Evolutionary conservation across 2,329 filamentous ascomycete genomes (phyloP).

Genomic region (Diaporthe capsici): DNA sequence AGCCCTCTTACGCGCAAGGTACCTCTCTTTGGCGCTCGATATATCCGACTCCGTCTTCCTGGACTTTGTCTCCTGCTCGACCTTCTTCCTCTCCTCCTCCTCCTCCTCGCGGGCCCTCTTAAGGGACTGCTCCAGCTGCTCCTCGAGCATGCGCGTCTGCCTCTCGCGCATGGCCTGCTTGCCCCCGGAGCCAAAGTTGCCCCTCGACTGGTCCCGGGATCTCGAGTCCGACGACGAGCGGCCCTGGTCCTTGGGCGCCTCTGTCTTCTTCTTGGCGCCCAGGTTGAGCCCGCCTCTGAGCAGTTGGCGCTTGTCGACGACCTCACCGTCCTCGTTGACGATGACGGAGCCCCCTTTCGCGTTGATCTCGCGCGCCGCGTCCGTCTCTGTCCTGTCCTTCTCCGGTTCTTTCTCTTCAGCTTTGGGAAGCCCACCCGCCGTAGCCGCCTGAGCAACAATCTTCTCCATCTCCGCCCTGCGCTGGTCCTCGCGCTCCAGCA

Average conservation of each 20-base stretch:
- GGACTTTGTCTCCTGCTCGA: constrained; percentile 79
- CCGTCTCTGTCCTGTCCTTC: constrained; percentile 69
- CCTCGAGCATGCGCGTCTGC: constrained; percentile 84
- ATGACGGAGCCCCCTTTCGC: constrained; percentile 72
- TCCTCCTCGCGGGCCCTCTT: constrained; percentile 81
- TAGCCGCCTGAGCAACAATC: constrained; percentile 71
- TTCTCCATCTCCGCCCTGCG: constrained; percentile 78
- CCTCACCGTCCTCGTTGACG: constrained; percentile 85
- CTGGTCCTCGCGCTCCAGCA: constrained; percentile 79
- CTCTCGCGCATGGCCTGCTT: constrained; percentile 80
- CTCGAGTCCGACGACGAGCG: constrained; percentile 47
- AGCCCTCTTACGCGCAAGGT: constrained; percentile 82
- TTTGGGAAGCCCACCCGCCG: constrained; percentile 52
- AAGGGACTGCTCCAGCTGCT: constrained; percentile 79
- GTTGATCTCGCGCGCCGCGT: constrained; percentile 78
- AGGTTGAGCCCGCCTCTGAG: constrained; percentile 83
- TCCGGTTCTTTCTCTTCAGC: constrained; percentile 53
- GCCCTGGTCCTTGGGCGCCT: constrained; percentile 52
- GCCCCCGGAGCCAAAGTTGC: constrained; percentile 62
- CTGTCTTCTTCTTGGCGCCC: constrained; percentile 71
- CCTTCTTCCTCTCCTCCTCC: constrained; percentile 71
- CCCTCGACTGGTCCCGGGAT: constrained; percentile 49
- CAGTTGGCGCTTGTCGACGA: constrained; percentile 87
- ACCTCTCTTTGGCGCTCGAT: constrained; percentile 83
- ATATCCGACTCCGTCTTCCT: constrained; percentile 84